Evolutionary conservation across 2,329 filamentous ascomycete species (phyloP), one percentile per base, ranked within the genome.

Genomic region (Albophoma yamanashiensis): DNA sequence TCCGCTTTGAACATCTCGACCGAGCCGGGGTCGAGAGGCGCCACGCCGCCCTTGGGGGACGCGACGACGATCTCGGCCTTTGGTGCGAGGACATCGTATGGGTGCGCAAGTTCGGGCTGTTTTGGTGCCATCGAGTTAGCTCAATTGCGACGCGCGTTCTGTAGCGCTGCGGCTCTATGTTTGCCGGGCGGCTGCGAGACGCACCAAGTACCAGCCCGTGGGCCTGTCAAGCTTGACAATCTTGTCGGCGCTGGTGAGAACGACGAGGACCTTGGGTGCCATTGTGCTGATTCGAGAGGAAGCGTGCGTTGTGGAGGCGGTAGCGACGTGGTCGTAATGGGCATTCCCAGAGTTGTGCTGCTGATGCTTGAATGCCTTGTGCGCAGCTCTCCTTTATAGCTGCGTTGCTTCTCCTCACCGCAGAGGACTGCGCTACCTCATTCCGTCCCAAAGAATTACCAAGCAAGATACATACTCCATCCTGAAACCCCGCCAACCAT

Each of bases 141-240:
- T 36, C 27, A 22, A 53, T 12, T 11, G 6, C 27, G 27, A 11
- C 20, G 47, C 20, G 47, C 25, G 9, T n/a, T 2, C 0, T n/a
- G 8, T 5, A 22, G 50, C 27, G 27, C 50, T 53, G 8, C 22
- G 27, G 15, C 25, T 20, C 22, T 3, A 9, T 11, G 15, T 17
- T 4, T 36, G 9, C 31, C 8, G 9, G 14, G 7, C 17, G n/a
- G 31, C 27, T 34, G 50, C 17, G 31, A 11, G 11, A 63, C 76
- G 56, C 75, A 87, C 84, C 67, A 91, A 75, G 69, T 84, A 91
- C 88, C 88, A 91, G 64, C 88, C 88, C 0, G 87, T 89, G 12
- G 81, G 80, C 67, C 76, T 76, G 67, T 77, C 77, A 53, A 78
- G 76, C 65, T 75, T 69, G 59, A 62, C 63, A 66, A 84, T 78